Conservation (phyloP, 768 basidiomycete species). For the Peribolospora baueri region DNA sequence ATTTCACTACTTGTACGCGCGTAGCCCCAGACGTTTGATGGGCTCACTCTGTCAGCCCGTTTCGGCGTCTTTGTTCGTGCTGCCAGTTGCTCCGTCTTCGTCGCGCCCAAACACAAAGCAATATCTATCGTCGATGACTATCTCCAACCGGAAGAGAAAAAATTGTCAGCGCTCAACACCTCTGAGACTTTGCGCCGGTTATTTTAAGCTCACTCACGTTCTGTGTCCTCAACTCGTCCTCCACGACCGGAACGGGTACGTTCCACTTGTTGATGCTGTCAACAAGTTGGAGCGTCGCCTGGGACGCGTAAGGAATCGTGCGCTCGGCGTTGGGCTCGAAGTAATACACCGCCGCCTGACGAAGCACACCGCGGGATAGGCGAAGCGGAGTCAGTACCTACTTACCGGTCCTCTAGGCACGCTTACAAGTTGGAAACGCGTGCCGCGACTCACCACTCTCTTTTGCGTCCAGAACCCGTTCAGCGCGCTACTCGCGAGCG, state of each 20-base stretch:
- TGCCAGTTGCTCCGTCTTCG: conserved; percentile 54
- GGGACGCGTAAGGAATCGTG: conserved; percentile 36
- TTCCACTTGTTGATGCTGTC: conserved; percentile 77
- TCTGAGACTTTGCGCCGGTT: conserved; percentile 5
- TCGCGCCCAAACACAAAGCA: conserved; percentile 75
- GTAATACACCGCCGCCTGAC: conserved; percentile 18
- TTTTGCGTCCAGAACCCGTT: conserved; percentile 59
- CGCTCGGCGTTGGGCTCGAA: conserved; percentile 24
- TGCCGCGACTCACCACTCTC: conserved; percentile 28
- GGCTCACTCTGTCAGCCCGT: conserved; percentile 6
- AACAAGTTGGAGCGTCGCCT: conserved; percentile 59
- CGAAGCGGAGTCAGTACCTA: neutral
- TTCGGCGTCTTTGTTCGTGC: conserved; percentile 40
- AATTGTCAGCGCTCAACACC: neutral
- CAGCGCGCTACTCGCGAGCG: conserved; percentile 54
- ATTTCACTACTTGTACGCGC: no score
- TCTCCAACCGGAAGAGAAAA: neutral
- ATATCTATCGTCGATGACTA: conserved; percentile 97
- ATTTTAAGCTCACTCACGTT: conserved; percentile 38
- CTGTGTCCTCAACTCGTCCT: conserved; percentile 84
- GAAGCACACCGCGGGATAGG: neutral
- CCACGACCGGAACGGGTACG: conserved; percentile 57
- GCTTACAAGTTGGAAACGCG: neutral
- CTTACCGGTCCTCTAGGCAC: no score
- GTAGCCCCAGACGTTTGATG: no score